phyloP scores from a whole-genome alignment of 2,329 filamentous ascomycete species.

The Balansia obtecta region DNA sequence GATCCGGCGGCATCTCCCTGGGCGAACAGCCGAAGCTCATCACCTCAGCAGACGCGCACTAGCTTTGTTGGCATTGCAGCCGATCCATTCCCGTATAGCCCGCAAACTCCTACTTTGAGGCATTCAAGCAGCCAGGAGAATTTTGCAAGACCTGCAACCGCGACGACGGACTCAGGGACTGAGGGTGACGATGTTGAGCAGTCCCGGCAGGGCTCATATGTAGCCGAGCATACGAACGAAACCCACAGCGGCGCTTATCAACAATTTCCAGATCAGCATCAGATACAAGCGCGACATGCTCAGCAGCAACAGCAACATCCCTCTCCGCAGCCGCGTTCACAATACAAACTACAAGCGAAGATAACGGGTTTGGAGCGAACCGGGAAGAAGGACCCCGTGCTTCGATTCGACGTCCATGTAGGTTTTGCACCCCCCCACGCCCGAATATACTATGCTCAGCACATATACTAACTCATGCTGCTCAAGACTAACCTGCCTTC shows the following conservation, averaged over 20 bases:
- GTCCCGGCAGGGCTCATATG: conserved; percentile 13
- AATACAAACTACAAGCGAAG: conserved; percentile 84
- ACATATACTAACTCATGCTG: background rate
- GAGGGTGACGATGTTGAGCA: conserved; percentile 24
- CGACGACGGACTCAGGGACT: conserved; percentile 32
- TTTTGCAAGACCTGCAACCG: conserved; percentile 33
- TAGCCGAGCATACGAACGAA: conserved; percentile 8
- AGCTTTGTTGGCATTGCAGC: conserved; percentile 28
- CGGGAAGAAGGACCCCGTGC: conserved; percentile 87
- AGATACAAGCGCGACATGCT: conserved; percentile 19
- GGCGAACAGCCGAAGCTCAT: conserved; percentile 40
- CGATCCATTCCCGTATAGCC: conserved; percentile 32
- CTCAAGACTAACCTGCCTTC: conserved; percentile 91
- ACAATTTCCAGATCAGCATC: conserved; percentile 6
- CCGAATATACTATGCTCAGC: background rate
- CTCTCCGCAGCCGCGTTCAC: conserved; percentile 48
- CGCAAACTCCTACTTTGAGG: conserved; percentile 28
- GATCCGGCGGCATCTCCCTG: conserved; percentile 42
- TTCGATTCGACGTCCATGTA: conserved; percentile 96
- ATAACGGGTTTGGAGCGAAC: conserved; percentile 87
- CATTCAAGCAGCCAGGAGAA: conserved; percentile 25
- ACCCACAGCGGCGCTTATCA: conserved; percentile 8
- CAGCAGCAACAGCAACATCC: conserved; percentile 35
- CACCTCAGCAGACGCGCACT: conserved; percentile 33
- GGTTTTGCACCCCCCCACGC: conserved; percentile 2